Conservation (phyloP, 2,329 filamentous ascomycete species). For the Paradendryphiella salina region DNA sequence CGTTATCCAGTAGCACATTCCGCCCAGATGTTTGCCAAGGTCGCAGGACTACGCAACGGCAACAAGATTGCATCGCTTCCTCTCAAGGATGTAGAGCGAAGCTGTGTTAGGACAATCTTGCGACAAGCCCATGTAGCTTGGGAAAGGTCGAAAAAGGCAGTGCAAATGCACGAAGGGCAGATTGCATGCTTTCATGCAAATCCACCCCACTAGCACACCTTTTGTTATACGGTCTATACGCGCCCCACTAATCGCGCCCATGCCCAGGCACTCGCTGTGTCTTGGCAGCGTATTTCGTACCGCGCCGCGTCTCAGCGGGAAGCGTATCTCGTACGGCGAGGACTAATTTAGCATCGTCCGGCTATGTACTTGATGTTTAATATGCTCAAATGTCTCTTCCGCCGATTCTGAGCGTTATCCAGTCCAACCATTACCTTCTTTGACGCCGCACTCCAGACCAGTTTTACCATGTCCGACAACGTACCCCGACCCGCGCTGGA, state of each 20-base stretch:
- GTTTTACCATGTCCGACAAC: neutral
- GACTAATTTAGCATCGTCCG: too few relatives aligned
- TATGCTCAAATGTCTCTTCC: neutral
- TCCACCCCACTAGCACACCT: neutral
- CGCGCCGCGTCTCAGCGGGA: neutral
- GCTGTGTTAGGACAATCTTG: too few relatives aligned
- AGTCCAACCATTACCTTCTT: neutral
- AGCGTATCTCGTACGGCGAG: too few relatives aligned
- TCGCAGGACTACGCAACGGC: too few relatives aligned
- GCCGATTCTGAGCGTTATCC: neutral
- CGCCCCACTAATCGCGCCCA: neutral
- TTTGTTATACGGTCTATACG: neutral
- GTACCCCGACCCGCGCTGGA: conserved; percentile 18
- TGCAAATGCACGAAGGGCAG: too few relatives aligned
- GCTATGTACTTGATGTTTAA: neutral
- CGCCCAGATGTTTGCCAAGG: too few relatives aligned
- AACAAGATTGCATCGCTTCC: too few relatives aligned
- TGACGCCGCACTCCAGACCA: neutral
- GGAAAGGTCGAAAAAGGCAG: too few relatives aligned
- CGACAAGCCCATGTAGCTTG: too few relatives aligned
- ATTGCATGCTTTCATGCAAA: neutral
- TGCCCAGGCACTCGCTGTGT: neutral
- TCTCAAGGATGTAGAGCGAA: too few relatives aligned
- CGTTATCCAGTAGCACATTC: too few relatives aligned
- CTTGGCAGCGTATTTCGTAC: neutral